Evolutionary conservation across 768 basidiomycete genomes (phyloP), one percentile per base, ranked within the genome.

Genomic region (Trametes punicea): DNA sequence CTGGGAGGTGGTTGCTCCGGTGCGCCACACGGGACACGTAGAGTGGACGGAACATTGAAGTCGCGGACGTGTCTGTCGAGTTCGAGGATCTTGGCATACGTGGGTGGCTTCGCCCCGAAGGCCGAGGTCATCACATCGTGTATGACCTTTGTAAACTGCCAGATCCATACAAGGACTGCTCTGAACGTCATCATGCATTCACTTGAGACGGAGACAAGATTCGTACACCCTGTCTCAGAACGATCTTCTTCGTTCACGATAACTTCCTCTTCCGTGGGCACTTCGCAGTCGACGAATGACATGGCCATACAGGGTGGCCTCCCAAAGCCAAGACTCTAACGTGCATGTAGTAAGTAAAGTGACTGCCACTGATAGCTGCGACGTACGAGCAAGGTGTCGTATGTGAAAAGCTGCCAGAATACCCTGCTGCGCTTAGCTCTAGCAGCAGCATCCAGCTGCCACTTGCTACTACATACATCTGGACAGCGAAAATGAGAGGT

Each of bases 361-460:
- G 18, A 29, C 11, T n/a, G 8, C 13, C 1, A 29, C 20, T 27
- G 16, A 31, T 16, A 23, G 20, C 29, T 2, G 38, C 4, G 10
- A 50, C 65, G 29, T 62, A 89, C 88, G 36, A 79, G 69, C 76
- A 80, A 82, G 0, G 83, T 81, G 62, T 89, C 88, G 23, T 79
- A 64, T 18, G 72, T 62, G 61, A 84, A 87, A 18, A 88, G 66
- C 38, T 84, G 80, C 85, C 87, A 90, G 66, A 88, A 88, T 4
- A 85, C 69, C n/a, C 74, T 73, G 48, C 74, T 76, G 18, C 87
- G 80, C 54, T 75, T 73, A 55, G 83, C 75, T 15, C 71, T 67
- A 34, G 73, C 69, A n/a, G 68, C 66, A 16, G 75, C 71, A n/a
- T 77, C 73, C 4, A 89, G 73, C 30, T 81, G 77, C 82, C 86